Base-by-base conservation (phyloP, 202 grass and related monocot species). In the Brachypodium distachyon region DNA sequence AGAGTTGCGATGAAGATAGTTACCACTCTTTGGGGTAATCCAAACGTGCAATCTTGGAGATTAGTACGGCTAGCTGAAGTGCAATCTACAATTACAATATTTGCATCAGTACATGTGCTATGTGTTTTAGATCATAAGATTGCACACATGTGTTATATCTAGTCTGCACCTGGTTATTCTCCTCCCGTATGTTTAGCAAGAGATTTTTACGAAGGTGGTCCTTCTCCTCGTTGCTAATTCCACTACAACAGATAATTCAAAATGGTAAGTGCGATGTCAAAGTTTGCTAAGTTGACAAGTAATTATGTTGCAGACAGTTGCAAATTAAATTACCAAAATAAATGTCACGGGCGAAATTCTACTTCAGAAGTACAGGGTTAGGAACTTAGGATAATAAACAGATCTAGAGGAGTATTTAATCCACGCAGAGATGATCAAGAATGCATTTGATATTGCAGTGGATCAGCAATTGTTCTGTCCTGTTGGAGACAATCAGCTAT, bases 11-110 rank as follows among this genome's bases (percentile, higher is more conserved):
- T 9, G 33, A 5, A 53, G 47, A 80, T 42, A 28, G 57, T n/a
- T 95, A 98, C 96, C 96, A 98, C 27, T 98, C 96, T 87, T 87
- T 98, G 68, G 96, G 96, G 79, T 95, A 98, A 92, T 98, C 96
- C 38, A 90, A 87, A 6, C 96, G 91, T 72, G 96, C 91, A 81
- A 98, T 90, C 84, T 98, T 98, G 29, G 96, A 94, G 34, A 98
- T 86, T 77, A 98, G 81, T 58, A 98, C 91, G 33, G 96, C 91
- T 82, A 98, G 51, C 74, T 94, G 89, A 88, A 88, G 85, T 36
- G 96, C 91, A 70, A 98, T 95, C 96, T 98, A 82, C n/a, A n/a
- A 77, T 59, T 58, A 62, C 44, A 82, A 32, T 56, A 82, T 3
- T 57, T 6, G 7, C 18, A 49, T 81, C 60, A 81, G 61, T 16